Evolutionary conservation across 768 basidiomycete genomes (phyloP), one percentile per base, ranked within the genome.

Genomic region (Clitopilus hobsonii): DNA sequence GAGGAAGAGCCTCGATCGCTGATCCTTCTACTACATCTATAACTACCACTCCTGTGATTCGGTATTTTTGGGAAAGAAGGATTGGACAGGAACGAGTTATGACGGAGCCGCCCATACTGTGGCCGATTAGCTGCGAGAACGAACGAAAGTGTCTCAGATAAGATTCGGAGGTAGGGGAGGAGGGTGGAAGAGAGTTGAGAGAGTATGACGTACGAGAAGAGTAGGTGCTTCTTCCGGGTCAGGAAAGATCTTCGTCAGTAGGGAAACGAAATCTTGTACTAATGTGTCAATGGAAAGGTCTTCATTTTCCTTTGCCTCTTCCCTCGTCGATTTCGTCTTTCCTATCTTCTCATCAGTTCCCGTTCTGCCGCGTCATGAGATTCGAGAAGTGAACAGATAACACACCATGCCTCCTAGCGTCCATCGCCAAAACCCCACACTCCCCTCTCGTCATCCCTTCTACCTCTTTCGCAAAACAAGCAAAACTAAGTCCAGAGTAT

Each of bases 31-130:
- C 93, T 16, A 94, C 91, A 60, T 95, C 93, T 2, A 95, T 71
- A 1, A 95, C 94, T 0, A 80, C 82, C 7, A 92, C 85, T 4
- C 93, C 93, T 1, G 82, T 78, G 2, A 98, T 74, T 13, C 77
- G 78, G 60, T 91, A 96, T 49, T 84, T 82, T 22, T 72, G 73
- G 41, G 83, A 78, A 53, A 89, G 80, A 1, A 99, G 74, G 16
- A 70, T 65, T 1, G 91, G 83, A 57, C 84, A 85, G 1, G 86
- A 79, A 4, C 85, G 82, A 6, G 89, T 83, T 20, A 91, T 81
- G 3, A 97, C 94, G 0, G 94, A 87, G 23, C 95, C 96, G 13
- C 97, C 97, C 89, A 99, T 96, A 56, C 92, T 95, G 66, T 99
- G 97, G 0, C 97, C 97, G 7, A 97, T 79, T 6, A 97, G 80